Conservation (phyloP, 139 green algal species). For the Zygnema cylindricum region DNA sequence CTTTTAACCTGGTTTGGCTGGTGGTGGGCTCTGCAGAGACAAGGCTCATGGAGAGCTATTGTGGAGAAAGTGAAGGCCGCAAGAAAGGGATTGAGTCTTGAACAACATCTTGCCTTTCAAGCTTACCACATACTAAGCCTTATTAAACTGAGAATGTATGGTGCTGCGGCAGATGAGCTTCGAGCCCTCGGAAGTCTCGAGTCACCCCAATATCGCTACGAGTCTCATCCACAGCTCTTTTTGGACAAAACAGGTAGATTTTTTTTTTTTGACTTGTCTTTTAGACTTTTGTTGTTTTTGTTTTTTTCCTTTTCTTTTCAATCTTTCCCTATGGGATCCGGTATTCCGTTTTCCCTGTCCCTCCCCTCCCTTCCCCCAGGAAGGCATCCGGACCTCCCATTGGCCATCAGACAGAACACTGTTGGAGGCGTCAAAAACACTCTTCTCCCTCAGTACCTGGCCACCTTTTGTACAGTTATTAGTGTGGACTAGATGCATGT, state of each 20-base stretch:
- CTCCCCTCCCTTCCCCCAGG: too few relatives aligned
- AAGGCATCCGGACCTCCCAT: too few relatives aligned
- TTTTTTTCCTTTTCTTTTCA: not conserved
- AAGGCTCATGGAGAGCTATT: constrained; percentile 52
- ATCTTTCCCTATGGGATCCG: constrained; percentile 19
- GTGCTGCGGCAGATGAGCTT: constrained; percentile 59
- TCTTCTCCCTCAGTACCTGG: too few relatives aligned
- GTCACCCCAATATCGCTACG: constrained; percentile 39
- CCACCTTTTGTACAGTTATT: too few relatives aligned
- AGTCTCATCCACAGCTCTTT: constrained; percentile 50
- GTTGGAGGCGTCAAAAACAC: too few relatives aligned
- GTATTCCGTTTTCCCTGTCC: constrained; percentile 5
- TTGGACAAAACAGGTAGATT: constrained; percentile 36
- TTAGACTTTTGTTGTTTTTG: too few relatives aligned
- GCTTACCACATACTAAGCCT: constrained; percentile 53
- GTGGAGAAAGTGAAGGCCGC: constrained; percentile 57
- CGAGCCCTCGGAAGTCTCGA: constrained; percentile 35
- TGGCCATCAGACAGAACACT: too few relatives aligned
- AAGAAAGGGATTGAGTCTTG: constrained; percentile 7
- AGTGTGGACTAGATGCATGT: too few relatives aligned
- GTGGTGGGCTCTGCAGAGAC: constrained; percentile 22
- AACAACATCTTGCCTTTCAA: constrained; percentile 37
- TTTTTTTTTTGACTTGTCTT: too few relatives aligned
- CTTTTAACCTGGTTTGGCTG: constrained; percentile 20
- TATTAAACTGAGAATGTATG: constrained; percentile 63